These are phyloP conservation scores for Ajuga reptans DNA, from an alignment of 305 asterid species.

Conservation along the genomic window DNA sequence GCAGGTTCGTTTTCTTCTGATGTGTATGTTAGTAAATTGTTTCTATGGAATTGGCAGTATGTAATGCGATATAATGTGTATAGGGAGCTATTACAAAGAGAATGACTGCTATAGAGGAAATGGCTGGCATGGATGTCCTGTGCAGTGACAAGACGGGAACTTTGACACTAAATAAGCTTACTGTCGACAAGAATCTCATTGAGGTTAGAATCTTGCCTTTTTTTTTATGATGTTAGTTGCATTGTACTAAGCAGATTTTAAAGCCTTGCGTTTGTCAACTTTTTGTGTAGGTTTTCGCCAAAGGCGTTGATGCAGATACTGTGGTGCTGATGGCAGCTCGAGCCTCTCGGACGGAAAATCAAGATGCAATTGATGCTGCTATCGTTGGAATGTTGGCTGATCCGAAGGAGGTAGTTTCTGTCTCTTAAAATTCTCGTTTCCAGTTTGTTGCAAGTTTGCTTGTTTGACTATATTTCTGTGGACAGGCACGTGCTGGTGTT, in stretches of 20 bases:
- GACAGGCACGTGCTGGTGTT: slow-evolving; percentile 81
- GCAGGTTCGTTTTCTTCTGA: slow-evolving; percentile 47
- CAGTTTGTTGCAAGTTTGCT: slow-evolving; percentile 10
- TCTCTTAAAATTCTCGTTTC: neutral
- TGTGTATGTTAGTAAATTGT: slow-evolving; percentile 5
- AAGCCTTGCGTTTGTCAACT: neutral
- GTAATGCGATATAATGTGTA: slow-evolving; percentile 9
- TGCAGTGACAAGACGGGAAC: slow-evolving; percentile 97
- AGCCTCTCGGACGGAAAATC: slow-evolving; percentile 91
- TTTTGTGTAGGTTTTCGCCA: slow-evolving; percentile 58
- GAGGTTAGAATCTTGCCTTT: slow-evolving; percentile 40
- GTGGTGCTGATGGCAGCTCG: slow-evolving; percentile 98
- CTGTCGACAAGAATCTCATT: slow-evolving; percentile 85
- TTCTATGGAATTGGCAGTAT: neutral
- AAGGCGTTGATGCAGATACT: slow-evolving; percentile 80
- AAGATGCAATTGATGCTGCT: slow-evolving; percentile 93
- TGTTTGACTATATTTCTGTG: slow-evolving; percentile 19
- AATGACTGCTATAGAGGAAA: slow-evolving; percentile 99
- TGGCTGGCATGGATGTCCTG: slow-evolving; percentile 98
- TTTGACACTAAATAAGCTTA: slow-evolving; percentile 79
- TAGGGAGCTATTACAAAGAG: slow-evolving; percentile 99
- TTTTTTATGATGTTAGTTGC: neutral
- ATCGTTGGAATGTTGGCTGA: slow-evolving; percentile 95
- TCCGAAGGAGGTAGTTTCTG: slow-evolving; percentile 72
- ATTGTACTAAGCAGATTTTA: neutral